phyloP scores from a whole-genome alignment of 495 filamentous ascomycete species.

The Neurospora terricola region DNA sequence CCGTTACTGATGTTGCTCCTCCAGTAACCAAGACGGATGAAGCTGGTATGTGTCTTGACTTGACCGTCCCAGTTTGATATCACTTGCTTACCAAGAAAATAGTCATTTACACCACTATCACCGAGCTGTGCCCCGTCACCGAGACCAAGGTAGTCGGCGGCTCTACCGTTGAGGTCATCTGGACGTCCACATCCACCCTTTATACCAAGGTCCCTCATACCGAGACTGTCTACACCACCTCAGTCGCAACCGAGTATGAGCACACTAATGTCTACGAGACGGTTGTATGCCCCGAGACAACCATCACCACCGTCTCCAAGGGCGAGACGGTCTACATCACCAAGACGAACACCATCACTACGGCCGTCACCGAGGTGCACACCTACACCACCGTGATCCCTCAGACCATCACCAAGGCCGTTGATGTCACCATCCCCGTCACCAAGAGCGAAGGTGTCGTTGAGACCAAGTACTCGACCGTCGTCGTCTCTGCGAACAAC shows the following conservation, averaged over 20 bases:
- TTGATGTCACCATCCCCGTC: constrained; percentile 24
- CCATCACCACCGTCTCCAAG: constrained; percentile 30
- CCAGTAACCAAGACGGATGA: constrained; percentile 14
- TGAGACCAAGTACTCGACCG: constrained; percentile 19
- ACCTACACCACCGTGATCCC: constrained; percentile 26
- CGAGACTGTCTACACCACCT: constrained; percentile 25
- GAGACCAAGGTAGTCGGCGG: constrained; percentile 34
- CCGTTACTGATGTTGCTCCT: constrained; percentile 14
- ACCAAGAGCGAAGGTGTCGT: constrained; percentile 22
- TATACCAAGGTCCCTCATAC: constrained; percentile 12
- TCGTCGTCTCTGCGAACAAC: constrained; percentile 11
- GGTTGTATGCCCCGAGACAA: constrained; percentile 32
- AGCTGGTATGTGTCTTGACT: constrained; percentile 1
- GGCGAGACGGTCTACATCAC: constrained; percentile 31
- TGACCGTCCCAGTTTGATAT: not conserved
- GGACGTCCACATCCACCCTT: constrained; percentile 29
- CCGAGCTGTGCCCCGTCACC: constrained; percentile 31
- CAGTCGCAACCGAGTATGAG: constrained; percentile 27
- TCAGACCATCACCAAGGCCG: constrained; percentile 25
- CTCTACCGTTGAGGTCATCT: constrained; percentile 30
- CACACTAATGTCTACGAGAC: constrained; percentile 32
- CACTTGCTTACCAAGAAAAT: not conserved
- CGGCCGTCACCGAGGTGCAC: constrained; percentile 19
- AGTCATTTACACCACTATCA: constrained; percentile 30
- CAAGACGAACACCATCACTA: constrained; percentile 34